Evolutionary conservation across 2,329 filamentous ascomycete species (phyloP).

Genomic region (Remersonia thermophila): DNA sequence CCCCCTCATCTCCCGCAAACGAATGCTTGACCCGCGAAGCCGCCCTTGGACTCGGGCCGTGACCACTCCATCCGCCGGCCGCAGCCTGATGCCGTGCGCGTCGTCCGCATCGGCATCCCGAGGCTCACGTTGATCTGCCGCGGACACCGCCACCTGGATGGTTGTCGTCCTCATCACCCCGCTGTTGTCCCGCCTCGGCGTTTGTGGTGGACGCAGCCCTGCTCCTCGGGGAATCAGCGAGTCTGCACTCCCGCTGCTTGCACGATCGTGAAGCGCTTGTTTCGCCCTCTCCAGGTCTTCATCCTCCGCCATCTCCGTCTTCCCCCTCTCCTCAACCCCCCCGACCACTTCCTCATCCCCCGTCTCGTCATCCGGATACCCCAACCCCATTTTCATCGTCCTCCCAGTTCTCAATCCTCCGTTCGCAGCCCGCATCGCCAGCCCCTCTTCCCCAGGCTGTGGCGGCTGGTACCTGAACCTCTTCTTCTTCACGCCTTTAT

Average conservation of each 20-base stretch:
- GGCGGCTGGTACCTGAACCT: slow-evolving; percentile 58
- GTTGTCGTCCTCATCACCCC: slow-evolving; percentile 16
- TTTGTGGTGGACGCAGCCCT: neutral
- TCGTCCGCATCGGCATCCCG: neutral
- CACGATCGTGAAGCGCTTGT: neutral
- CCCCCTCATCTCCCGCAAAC: neutral
- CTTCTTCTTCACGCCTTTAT: slow-evolving; percentile 77
- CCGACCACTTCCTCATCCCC: too few species aligned
- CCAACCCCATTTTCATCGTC: too few species aligned
- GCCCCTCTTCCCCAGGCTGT: neutral
- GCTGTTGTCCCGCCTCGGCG: neutral
- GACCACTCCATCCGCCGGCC: slow-evolving; percentile 1
- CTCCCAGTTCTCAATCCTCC: neutral
- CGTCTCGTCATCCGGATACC: too few species aligned
- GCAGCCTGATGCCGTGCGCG: neutral
- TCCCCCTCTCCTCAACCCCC: too few species aligned
- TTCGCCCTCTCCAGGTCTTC: neutral
- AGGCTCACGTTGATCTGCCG: neutral
- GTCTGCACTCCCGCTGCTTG: slow-evolving; percentile 12
- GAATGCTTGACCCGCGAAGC: slow-evolving; percentile 4
- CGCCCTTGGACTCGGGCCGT: slow-evolving; percentile 5
- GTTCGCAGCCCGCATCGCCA: too few species aligned
- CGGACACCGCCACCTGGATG: slow-evolving; percentile 14
- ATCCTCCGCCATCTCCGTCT: neutral
- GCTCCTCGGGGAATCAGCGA: slow-evolving; percentile 14